Base-by-base conservation (phyloP, 129 eudicot genomes). In the Chrysanthemum lavandulifolium region DNA sequence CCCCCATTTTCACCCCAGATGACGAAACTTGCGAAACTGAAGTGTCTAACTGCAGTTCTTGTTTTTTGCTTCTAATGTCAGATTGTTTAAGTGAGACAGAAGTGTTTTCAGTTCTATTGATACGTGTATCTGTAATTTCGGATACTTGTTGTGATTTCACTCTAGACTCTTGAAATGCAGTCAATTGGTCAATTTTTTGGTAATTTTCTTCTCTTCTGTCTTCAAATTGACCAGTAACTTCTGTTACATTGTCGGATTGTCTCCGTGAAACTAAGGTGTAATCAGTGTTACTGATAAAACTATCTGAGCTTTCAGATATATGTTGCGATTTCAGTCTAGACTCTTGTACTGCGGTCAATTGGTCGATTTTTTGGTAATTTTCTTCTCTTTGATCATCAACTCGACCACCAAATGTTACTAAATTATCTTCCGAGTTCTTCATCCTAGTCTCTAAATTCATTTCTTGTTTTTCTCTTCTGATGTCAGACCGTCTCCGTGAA, bases 321-420 rank as follows among this genome's bases (percentile, higher is more conserved):
- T 80, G 77, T 77, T 85, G 86, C 15, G 72, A 74, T 58, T 79
- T 80, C 73, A 76, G 57, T 57, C 82, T 76, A 25, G 83, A 74
- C 6, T 80, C 87, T 58, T 61, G 25, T 31, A 23, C 53, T 31
- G 76, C 65, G 56, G 62, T 75, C 57, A 55, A 19, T 33, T 72
- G 85, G 76, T 80, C 83, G 47, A 72, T 13, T 59, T 65, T 67
- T 57, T 65, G 72, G 48, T 79, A 81, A 23, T 85, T 72, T 68
- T 79, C 82, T 78, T 72, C 82, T 15, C 74, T 61, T 78, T 27
- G 67, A 72, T 76, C 86, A 72, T 83, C 79, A 69, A 43, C 51
- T 12, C 64, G 79, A 51, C 50, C 76, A 40, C 69, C 61, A 67
- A 55, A 57, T 64, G 49, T 50, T 74, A 72, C 76, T 43, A 82